Base-by-base conservation (phyloP, 805 yeast genomes). In the Wickerhamomyces ciferrii region DNA sequence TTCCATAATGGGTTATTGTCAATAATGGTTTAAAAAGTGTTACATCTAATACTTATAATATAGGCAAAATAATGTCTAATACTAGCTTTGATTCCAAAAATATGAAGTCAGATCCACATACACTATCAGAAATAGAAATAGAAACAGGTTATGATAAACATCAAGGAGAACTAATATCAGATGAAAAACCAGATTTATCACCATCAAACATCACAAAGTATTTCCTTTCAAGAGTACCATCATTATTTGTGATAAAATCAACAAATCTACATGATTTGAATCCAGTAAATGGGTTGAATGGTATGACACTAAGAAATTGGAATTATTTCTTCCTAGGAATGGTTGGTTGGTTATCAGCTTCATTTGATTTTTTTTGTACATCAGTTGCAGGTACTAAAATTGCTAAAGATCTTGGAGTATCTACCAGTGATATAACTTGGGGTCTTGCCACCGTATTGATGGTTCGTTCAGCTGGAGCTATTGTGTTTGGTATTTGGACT, bases 391-490 rank as follows among this genome's bases (percentile, higher is more conserved):
- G 78, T 15, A 48, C 74, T 1, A 63, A 67, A 15, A 71, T 84
- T 42, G 84, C 87, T 23, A 58, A 62, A 31, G 61, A 75, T 3
- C 71, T 84, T 45, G 67, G 68, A 39, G 69, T 64, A 17, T 43
- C 69, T 3, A 73, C 78, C 20, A 66, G 71, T 31, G 77, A 75
- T 43, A 74, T 84, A 53, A 80, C 89, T 6, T 83, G 87, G 87
- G 90, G 89, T 44, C 72, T 84, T 49, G 80, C 87, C 19, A 72
- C 84, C 46, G 89, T 83, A 36, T 71, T 84, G 39, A 83, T 84
- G 87, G 72, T 84, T 46, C 71, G 91, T 47, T 76, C 87, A 2
- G 80, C 80, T 2, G 91, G 91, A 38, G 89, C 91, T 1, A 62
- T 83, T 15, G 67, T 78, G 29, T 83, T 84, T 57, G 91, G 91